Evolutionary conservation across 2,329 filamentous ascomycete genomes (phyloP).

Genomic region (Westerdykella sp.): DNA sequence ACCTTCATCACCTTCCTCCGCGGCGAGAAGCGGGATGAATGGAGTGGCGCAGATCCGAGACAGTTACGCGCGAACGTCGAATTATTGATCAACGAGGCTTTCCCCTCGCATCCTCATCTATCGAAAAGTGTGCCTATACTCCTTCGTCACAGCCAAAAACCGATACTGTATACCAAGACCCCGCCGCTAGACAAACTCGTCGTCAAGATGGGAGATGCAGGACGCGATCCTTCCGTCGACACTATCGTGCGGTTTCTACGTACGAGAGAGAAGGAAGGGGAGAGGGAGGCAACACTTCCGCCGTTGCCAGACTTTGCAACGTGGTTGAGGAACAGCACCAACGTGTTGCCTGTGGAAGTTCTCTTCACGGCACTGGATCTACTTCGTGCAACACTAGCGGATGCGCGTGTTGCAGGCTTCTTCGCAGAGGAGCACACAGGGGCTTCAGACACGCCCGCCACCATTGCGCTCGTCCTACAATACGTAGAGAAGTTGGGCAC

Average conservation of each 20-base stretch:
- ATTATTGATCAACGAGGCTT: conserved; percentile 67
- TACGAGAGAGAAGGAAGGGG: conserved; percentile 50
- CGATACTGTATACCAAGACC: conserved; percentile 70
- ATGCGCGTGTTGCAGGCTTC: conserved; percentile 72
- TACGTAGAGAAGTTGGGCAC: conserved; percentile 50
- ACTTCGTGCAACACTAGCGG: conserved; percentile 68
- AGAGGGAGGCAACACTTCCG: conserved; percentile 58
- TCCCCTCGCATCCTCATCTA: conserved; percentile 69
- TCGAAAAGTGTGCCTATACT: conserved; percentile 65
- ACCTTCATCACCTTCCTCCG: conserved; percentile 82
- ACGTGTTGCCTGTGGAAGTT: conserved; percentile 54
- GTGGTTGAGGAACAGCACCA: conserved; percentile 54
- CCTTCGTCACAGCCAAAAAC: conserved; percentile 55
- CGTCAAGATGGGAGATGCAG: conserved; percentile 63
- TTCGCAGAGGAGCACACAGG: conserved; percentile 64
- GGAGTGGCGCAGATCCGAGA: conserved; percentile 68
- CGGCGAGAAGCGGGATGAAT: conserved; percentile 69
- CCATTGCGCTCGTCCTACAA: conserved; percentile 53
- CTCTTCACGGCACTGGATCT: conserved; percentile 84
- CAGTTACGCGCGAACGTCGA: conserved; percentile 66
- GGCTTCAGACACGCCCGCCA: conserved; percentile 44
- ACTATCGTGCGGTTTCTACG: conserved; percentile 67
- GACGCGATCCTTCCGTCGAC: conserved; percentile 55
- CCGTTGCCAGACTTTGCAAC: conserved; percentile 59
- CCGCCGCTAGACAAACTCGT: conserved; percentile 79